Evolutionary conservation across 176 grass and related monocot species (phyloP).

Genomic region (Dactylis glomerata): DNA sequence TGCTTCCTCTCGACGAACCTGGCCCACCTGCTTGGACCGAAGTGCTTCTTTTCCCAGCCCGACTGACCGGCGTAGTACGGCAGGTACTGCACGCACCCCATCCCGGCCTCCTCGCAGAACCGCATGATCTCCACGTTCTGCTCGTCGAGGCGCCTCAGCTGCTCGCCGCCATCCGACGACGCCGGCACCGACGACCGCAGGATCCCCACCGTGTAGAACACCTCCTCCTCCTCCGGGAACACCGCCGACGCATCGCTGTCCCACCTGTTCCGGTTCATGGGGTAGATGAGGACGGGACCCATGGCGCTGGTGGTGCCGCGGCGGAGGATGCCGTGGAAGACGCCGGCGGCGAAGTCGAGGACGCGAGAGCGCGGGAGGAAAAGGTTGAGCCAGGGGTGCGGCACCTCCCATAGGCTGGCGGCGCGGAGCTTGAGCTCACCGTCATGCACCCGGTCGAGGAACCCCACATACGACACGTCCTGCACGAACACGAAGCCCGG

Average conservation of each 20-base stretch:
- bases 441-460: constrained; percentile 54
- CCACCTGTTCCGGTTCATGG: constrained; percentile 68
- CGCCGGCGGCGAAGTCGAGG: background rate
- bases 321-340: background rate
- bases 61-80: constrained; percentile 39
- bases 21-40: constrained; percentile 47
- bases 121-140: constrained; percentile 49
- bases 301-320: background rate
- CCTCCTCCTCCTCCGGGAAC: constrained; percentile 47
- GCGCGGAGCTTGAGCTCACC: constrained; percentile 20
- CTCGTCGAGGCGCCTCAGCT: constrained; percentile 32
- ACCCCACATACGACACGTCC: constrained; percentile 54
- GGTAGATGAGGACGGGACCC: constrained; percentile 60
- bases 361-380: background rate
- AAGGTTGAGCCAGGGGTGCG: background rate
- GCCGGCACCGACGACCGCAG: constrained; percentile 41
- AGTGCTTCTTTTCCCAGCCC: constrained; percentile 72
- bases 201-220: constrained; percentile 70
- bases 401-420: background rate
- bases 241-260: constrained; percentile 47
- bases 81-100: constrained; percentile 58
- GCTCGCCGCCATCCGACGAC: background rate
- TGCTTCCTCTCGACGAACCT: constrained; percentile 40
- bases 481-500: constrained; percentile 45
- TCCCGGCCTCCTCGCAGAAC: constrained; percentile 48